Evolutionary conservation across 2,329 filamentous ascomycete genomes (phyloP).

Genomic region (Gyromitra esculenta): DNA sequence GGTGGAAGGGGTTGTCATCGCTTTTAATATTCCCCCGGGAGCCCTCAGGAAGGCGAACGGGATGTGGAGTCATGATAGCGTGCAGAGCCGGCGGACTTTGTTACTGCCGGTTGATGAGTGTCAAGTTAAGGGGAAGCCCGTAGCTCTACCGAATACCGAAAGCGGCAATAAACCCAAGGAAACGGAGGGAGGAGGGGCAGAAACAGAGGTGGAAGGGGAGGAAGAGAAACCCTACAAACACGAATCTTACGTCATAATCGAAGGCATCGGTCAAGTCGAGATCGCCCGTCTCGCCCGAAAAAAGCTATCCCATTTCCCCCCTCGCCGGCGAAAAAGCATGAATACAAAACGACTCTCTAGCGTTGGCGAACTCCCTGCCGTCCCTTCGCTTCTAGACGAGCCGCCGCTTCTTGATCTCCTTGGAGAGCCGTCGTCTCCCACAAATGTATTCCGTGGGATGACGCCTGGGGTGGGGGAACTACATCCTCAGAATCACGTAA

Average conservation of each 20-base stretch:
- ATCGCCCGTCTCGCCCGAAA: slow-evolving; percentile 84
- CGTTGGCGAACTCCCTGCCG: not conserved
- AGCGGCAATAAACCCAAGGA: not conserved
- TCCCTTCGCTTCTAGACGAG: slow-evolving; percentile 55
- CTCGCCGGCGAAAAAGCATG: slow-evolving; percentile 75
- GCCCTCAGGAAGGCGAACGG: slow-evolving; percentile 87
- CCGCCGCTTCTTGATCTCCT: slow-evolving; percentile 54
- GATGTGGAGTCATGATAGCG: slow-evolving; percentile 91
- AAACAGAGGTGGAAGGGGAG: slow-evolving; percentile 72
- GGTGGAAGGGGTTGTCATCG: slow-evolving; percentile 87
- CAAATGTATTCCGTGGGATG: slow-evolving; percentile 44
- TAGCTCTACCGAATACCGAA: slow-evolving; percentile 26
- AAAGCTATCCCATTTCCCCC: slow-evolving; percentile 89
- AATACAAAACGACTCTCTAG: slow-evolving; percentile 56
- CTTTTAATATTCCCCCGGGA: slow-evolving; percentile 85
- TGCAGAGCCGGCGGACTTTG: slow-evolving; percentile 83
- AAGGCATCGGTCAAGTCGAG: slow-evolving; percentile 72
- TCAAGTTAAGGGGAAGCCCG: slow-evolving; percentile 76
- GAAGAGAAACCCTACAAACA: slow-evolving; percentile 85
- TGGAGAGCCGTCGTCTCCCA: not conserved
- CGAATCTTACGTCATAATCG: slow-evolving; percentile 64
- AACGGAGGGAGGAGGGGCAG: not conserved
- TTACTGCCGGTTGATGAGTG: slow-evolving; percentile 90
- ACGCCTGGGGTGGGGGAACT: slow-evolving; percentile 58
- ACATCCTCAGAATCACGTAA: slow-evolving; percentile 50